A percentile compares a stretch with the other conserved stretches of the same genome.
phyloP scores from a whole-genome alignment of 164 flowering plant species.

The Annona squamosa region DNA sequence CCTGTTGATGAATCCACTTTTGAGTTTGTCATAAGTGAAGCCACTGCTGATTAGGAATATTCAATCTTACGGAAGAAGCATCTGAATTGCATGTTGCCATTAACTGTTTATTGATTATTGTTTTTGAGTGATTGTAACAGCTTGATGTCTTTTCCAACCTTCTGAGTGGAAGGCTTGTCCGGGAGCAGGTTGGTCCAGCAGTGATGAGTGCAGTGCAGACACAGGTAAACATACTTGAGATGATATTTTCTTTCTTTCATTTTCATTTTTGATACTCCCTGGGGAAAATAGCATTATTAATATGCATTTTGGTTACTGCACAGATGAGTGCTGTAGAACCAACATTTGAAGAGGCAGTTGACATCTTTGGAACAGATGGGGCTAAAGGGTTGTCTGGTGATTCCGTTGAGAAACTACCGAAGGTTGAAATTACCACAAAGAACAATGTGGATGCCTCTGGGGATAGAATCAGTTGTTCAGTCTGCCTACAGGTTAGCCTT shows the following conservation, averaged over 20 bases:
- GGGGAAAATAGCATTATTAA: neutral
- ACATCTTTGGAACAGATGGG: constrained; percentile 65
- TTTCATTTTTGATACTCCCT: neutral
- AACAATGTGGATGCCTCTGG: constrained; percentile 67
- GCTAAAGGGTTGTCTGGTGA: constrained; percentile 66
- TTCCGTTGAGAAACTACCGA: constrained; percentile 70
- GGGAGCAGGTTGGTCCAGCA: constrained; percentile 89
- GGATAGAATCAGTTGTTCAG: constrained; percentile 73
- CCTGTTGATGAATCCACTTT: neutral
- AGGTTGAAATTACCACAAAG: constrained; percentile 43
- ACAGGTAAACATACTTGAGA: constrained; percentile 44
- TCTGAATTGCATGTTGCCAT: neutral
- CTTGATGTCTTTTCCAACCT: constrained; percentile 86
- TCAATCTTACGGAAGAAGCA: neutral
- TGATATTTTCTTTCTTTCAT: neutral
- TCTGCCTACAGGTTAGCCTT: constrained; percentile 73
- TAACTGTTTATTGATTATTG: neutral
- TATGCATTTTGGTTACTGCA: constrained; percentile 6
- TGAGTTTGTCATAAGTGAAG: neutral
- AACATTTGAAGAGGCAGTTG: constrained; percentile 52
- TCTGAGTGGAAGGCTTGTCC: constrained; percentile 80
- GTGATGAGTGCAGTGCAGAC: constrained; percentile 90
- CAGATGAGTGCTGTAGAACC: constrained; percentile 83
- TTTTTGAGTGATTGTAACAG: constrained; percentile 23
- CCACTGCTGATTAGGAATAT: neutral